A percentile compares a stretch with the other conserved stretches of the same genome.
These are phyloP conservation scores for Sclerotinia borealis DNA, from an alignment of 2,329 filamentous ascomycete genomes.

Conservation along the genomic window DNA sequence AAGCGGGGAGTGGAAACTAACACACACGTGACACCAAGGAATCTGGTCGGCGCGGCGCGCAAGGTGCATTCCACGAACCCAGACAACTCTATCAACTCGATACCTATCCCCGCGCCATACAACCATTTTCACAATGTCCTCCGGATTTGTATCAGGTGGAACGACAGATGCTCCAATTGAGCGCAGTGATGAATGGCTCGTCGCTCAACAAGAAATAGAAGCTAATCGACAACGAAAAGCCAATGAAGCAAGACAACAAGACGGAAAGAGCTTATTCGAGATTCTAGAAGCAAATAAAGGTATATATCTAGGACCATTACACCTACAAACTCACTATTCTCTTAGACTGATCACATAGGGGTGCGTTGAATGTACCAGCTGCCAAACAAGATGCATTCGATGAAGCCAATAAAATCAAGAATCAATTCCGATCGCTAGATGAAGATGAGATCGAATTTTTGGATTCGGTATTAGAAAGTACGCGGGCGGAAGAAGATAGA, in stretches of 20 bases:
- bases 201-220: conserved; percentile 35
- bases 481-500: conserved; percentile 48
- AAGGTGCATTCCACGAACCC: background rate
- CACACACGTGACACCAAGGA: background rate
- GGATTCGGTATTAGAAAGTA: conserved; percentile 48
- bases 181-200: conserved; percentile 33
- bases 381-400: conserved; percentile 80
- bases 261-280: conserved; percentile 61
- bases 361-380: conserved; percentile 41
- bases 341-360: conserved; percentile 32
- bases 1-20: background rate
- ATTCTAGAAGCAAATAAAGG: conserved; percentile 78
- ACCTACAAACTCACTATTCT: background rate
- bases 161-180: conserved; percentile 40
- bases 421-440: conserved; percentile 72
- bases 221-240: conserved; percentile 28
- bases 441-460: conserved; percentile 76
- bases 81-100: background rate
- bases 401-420: conserved; percentile 62
- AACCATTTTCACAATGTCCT: conserved; percentile 35
- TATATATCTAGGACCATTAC: conserved; percentile 30
- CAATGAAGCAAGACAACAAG: conserved; percentile 37
- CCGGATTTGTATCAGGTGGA: conserved; percentile 46
- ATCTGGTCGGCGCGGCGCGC: background rate
- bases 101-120: conserved; percentile 5